Evolutionary conservation across 495 filamentous ascomycete species (phyloP), one percentile per base, ranked within the genome.

Genomic region (Penicillium herquei): DNA sequence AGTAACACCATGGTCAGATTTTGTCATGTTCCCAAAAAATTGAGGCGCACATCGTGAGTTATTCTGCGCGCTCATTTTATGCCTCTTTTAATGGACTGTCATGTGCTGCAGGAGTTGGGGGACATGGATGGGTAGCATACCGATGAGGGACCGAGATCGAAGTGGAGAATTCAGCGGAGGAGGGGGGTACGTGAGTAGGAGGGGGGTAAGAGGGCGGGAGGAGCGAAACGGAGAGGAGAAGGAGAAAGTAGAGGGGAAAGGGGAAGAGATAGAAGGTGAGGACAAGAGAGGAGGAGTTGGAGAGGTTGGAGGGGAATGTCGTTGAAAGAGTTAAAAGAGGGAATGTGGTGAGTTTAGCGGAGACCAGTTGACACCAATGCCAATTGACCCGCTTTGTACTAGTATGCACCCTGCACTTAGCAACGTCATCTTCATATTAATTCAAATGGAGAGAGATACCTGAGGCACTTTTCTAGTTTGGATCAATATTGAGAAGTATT

Each of bases 161-260:
- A 63, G 66, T 63, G 63, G 68, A 66, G 67, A 65, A 62, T 66
- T 63, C 49, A 47, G 44, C 34, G 54, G 59, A 53, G 57, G 64
- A 26, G 58, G 60, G 53, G 54, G 51, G 55, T 56, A 54, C 54
- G 57, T 49, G 59, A 63, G 60, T 46, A 39, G 40, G 42, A 47
- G 37, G 55, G 59, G 48, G 46, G 32, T 59, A 56, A 60, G 57
- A 54, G 54, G 51, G 57, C 54, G 49, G 40, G 58, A 55, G 53
- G 44, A 46, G 51, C 40, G 51, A 55, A 56, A 47, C 37, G 58
- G 51, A 59, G 26, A 57, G 48, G 40, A 34, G 51, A 57, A 39
- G 57, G 54, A 45, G 35, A 53, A 57, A 45, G 57, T 56, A 57
- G 59, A 61, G 57, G 51, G 54, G 54, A 49, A 57, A 49, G 49